Evolutionary conservation across 225 moss, liverwort and hornwort species (phyloP).

Genomic region (Lunularia cruciata): DNA sequence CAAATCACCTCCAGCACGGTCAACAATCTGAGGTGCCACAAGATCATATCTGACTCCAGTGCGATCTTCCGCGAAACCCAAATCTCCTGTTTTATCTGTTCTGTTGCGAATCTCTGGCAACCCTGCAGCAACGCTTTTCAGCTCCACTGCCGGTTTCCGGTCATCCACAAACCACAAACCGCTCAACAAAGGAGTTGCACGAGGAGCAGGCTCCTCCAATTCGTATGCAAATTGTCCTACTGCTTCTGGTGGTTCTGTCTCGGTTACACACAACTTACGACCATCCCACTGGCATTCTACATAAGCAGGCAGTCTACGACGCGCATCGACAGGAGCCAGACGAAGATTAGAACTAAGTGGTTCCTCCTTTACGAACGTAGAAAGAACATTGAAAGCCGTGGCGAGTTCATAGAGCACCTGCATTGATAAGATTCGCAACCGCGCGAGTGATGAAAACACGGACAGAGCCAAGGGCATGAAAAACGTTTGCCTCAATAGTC

Average conservation of each 20-base stretch:
- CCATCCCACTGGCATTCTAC: constrained; percentile 39
- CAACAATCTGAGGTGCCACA: too few relatives aligned
- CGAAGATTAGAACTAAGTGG: background rate
- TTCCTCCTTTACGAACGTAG: constrained; percentile 40
- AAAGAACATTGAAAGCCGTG: constrained; percentile 71
- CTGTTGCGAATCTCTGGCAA: background rate
- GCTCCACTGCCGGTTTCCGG: constrained; percentile 1
- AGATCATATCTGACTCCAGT: constrained; percentile 31
- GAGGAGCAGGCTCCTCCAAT: background rate
- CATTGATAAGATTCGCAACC: constrained; percentile 65
- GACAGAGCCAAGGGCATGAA: constrained; percentile 92
- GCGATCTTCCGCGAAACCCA: background rate
- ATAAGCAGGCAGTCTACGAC: constrained; percentile 17
- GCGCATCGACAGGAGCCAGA: background rate
- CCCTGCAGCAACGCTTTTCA: background rate
- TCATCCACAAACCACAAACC: constrained; percentile 40
- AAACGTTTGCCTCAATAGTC: constrained; percentile 74
- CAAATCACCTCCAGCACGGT: too few relatives aligned
- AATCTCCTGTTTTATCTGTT: background rate
- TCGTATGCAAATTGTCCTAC: background rate
- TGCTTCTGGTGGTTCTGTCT: constrained; percentile 10
- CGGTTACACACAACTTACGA: constrained; percentile 20
- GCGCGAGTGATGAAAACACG: constrained; percentile 67
- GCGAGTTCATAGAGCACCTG: constrained; percentile 72
- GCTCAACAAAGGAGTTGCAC: background rate